Evolutionary conservation across 371 early-diverging fungal genomes (phyloP), one percentile per base, ranked within the genome.

Genomic region (Aphelidium insulamus): DNA sequence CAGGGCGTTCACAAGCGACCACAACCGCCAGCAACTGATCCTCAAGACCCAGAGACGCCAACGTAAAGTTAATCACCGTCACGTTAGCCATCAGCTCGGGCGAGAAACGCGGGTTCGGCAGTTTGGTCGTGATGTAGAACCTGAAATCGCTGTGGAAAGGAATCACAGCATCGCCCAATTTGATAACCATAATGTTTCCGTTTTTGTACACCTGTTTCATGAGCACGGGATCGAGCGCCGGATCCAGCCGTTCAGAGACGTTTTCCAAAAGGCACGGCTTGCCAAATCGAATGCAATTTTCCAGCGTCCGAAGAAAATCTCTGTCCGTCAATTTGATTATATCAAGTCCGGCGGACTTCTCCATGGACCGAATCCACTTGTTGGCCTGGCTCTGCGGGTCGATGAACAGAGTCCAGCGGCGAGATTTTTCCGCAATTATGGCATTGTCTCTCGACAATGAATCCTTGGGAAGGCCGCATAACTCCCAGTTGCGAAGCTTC

Each of bases 331-430:
- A 32, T 32, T 62, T 64, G 11, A 63, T 50, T 18, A 64, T 59
- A 21, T 62, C 64, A 29, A 66, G 43, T 6, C 44, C 43, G 28
- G 51, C 53, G 26, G 57, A 59, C 29, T 58, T 61, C 39, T 64
- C 65, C 59, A 63, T 54, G 36, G 61, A 64, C 3, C 62, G 45
- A 32, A 67, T 60, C 65, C 66, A 67, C 36, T 63, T 63, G 47
- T 66, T 66, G 15, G 62, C 62, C 36, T 67, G 63, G 5, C 63
- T 64, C 44, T 65, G 68, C 6, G 66, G 66, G 39, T 67, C 68
- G 36, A 67, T 63, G 8, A 67, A 39, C 6, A 67, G 40, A 9
- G 67, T 60, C 67, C 67, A 66, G 21, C 67, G 39, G 18, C 62
- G 30, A 3, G 65, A 60, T 39, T 64, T 41, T 30, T 54, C 52